phyloP scores from a whole-genome alignment of 805 yeast species.

The Jamesozyma piceae region DNA sequence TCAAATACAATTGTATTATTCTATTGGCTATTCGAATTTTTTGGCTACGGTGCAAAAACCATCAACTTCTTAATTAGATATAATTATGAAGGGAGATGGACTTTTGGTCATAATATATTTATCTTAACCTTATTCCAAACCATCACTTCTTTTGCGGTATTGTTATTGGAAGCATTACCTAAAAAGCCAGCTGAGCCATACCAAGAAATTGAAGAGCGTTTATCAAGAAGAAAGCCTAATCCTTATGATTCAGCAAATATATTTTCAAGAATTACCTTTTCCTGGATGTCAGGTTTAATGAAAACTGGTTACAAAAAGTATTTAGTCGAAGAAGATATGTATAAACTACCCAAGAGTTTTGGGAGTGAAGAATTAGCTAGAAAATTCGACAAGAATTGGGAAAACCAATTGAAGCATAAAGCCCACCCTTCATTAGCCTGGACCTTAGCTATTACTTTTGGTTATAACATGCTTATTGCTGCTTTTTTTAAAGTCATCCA shows the following conservation, averaged over 20 bases:
- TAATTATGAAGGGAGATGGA: constrained; percentile 23
- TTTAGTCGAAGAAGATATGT: constrained; percentile 57
- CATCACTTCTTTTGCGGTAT: constrained; percentile 25
- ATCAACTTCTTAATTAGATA: constrained; percentile 33
- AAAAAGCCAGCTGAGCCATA: constrained; percentile 35
- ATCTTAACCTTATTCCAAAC: constrained; percentile 29
- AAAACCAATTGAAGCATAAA: constrained; percentile 39
- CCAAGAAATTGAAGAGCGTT: constrained; percentile 30
- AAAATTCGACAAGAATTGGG: constrained; percentile 53
- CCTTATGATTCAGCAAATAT: constrained; percentile 46
- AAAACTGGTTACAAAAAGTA: constrained; percentile 57
- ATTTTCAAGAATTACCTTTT: constrained; percentile 67
- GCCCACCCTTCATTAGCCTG: constrained; percentile 40
- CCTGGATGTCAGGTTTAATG: constrained; percentile 88
- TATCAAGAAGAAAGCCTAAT: constrained; percentile 23
- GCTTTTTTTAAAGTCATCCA: constrained; percentile 64
- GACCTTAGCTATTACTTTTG: constrained; percentile 67
- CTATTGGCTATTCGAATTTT: constrained; percentile 59
- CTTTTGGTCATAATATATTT: constrained; percentile 20
- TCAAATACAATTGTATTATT: constrained; percentile 61
- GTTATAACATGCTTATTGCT: constrained; percentile 57
- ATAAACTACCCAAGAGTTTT: constrained; percentile 62
- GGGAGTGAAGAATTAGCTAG: constrained; percentile 45
- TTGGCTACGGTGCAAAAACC: constrained; percentile 41
- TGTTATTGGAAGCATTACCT: constrained; percentile 34